Percentiles rank a stretch among this genome's conserved stretches.
phyloP scores from a whole-genome alignment of 2,329 filamentous ascomycete genomes.

The Penicillium sp. region DNA sequence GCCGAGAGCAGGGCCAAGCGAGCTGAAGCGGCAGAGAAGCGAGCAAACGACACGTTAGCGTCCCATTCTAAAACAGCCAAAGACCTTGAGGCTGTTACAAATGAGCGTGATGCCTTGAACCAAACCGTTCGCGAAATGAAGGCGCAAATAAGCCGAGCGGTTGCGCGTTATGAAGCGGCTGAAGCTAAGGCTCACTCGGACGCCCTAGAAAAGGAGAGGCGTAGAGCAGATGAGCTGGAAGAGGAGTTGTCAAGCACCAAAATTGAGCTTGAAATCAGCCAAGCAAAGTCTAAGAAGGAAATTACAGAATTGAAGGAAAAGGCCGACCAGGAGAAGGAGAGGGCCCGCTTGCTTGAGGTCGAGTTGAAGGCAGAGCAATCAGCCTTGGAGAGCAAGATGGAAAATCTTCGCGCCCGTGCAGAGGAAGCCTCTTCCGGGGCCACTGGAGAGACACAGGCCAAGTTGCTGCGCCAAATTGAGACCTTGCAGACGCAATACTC shows the following conservation, averaged over 20 bases:
- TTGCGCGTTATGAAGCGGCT: slow-evolving; percentile 66
- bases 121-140: slow-evolving; percentile 69
- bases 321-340: slow-evolving; percentile 71
- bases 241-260: slow-evolving; percentile 66
- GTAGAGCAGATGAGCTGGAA: slow-evolving; percentile 56
- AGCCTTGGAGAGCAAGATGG: slow-evolving; percentile 82
- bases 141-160: slow-evolving; percentile 67
- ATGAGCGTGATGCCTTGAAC: slow-evolving; percentile 65
- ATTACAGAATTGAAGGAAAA: slow-evolving; percentile 73
- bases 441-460: slow-evolving; percentile 81
- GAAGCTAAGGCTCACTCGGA: slow-evolving; percentile 69
- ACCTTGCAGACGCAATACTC: slow-evolving; percentile 94
- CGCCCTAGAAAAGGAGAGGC: slow-evolving; percentile 67
- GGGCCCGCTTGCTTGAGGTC: slow-evolving; percentile 66
- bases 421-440: slow-evolving; percentile 87
- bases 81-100: slow-evolving; percentile 63
- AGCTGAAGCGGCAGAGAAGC: slow-evolving; percentile 61
- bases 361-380: slow-evolving; percentile 79
- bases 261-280: slow-evolving; percentile 74
- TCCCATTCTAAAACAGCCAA: slow-evolving; percentile 54
- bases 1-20: slow-evolving; percentile 61
- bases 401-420: slow-evolving; percentile 78
- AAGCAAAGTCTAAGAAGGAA: slow-evolving; percentile 70
- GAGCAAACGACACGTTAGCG: slow-evolving; percentile 58
- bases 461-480: slow-evolving; percentile 90